Evolutionary conservation across 2,329 filamentous ascomycete genomes (phyloP).

Genomic region (Aspergillus cejpii): DNA sequence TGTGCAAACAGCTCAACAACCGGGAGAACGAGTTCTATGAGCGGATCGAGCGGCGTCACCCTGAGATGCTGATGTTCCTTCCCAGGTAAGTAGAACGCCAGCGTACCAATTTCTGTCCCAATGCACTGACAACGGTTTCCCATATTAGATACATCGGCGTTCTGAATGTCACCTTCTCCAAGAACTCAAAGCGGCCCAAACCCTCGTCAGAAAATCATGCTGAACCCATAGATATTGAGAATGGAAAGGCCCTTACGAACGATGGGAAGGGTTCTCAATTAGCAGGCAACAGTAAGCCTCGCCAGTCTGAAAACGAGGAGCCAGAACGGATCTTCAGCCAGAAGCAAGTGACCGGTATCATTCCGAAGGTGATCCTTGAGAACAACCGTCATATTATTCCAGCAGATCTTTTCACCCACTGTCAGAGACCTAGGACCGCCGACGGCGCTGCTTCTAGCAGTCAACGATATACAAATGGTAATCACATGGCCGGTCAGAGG

Average conservation of each 20-base stretch:
- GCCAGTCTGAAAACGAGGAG: conserved; percentile 20
- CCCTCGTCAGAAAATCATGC: conserved; percentile 28
- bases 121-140: conserved; percentile 3
- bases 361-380: conserved; percentile 87
- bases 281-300: conserved; percentile 9
- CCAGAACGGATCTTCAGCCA: conserved; percentile 59
- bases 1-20: conserved; percentile 98
- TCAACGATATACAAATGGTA: conserved; percentile 18
- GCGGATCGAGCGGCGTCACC: conserved; percentile 83
- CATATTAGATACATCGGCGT: conserved; percentile 82
- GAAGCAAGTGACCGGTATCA: conserved; percentile 64
- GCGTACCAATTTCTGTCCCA: no score
- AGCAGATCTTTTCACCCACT: conserved; percentile 66
- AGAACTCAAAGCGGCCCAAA: conserved; percentile 60
- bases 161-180: conserved; percentile 90
- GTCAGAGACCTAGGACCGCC: conserved; percentile 39
- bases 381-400: conserved; percentile 93
- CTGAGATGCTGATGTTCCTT: conserved; percentile 81
- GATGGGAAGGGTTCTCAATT: conserved; percentile 11
- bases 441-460: conserved; percentile 23
- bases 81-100: conserved; percentile 54
- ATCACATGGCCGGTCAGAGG: conserved; percentile 11
- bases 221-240: conserved; percentile 15
- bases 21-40: conserved; percentile 99
- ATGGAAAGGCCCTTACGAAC: conserved; percentile 4